These are phyloP conservation scores for Moricandia moricandioides DNA, from an alignment of 345 rosid species.

Conservation along the genomic window DNA sequence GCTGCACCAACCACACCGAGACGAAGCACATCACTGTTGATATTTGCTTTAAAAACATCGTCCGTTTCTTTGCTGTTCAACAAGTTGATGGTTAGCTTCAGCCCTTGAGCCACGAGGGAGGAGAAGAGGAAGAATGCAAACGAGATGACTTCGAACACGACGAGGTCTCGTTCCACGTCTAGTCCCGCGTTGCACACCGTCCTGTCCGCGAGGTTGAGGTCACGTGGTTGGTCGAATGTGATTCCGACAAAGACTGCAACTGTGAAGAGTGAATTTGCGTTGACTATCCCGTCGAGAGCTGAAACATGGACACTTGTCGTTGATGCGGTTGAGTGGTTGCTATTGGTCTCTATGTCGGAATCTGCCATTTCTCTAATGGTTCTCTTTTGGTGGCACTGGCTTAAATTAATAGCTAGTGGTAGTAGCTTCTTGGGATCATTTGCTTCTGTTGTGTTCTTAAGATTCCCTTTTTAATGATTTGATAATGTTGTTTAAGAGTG, in stretches of 20 bases:
- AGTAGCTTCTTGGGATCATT: neutral
- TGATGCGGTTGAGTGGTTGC: neutral
- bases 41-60: slow-evolving; percentile 26
- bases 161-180: slow-evolving; percentile 29
- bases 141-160: slow-evolving; percentile 35
- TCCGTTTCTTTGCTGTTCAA: slow-evolving; percentile 32
- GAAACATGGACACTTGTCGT: slow-evolving; percentile 36
- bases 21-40: slow-evolving; percentile 29
- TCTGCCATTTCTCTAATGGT: slow-evolving; percentile 28
- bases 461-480: neutral
- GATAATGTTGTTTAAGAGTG: slow-evolving; percentile 27
- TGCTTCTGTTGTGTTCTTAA: slow-evolving; percentile 8
- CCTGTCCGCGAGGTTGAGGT: slow-evolving; percentile 23
- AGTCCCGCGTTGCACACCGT: slow-evolving; percentile 28
- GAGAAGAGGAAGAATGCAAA: slow-evolving; percentile 37
- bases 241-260: slow-evolving; percentile 38
- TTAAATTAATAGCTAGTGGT: no score
- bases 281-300: slow-evolving; percentile 34
- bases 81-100: slow-evolving; percentile 30
- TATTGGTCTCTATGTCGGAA: slow-evolving; percentile 20
- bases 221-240: slow-evolving; percentile 20
- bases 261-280: slow-evolving; percentile 35
- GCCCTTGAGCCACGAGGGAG: slow-evolving; percentile 37
- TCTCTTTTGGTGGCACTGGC: neutral
- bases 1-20: slow-evolving; percentile 38